Conservation (phyloP, 2,329 filamentous ascomycete species). For the Pseudocercospora crystallina region DNA sequence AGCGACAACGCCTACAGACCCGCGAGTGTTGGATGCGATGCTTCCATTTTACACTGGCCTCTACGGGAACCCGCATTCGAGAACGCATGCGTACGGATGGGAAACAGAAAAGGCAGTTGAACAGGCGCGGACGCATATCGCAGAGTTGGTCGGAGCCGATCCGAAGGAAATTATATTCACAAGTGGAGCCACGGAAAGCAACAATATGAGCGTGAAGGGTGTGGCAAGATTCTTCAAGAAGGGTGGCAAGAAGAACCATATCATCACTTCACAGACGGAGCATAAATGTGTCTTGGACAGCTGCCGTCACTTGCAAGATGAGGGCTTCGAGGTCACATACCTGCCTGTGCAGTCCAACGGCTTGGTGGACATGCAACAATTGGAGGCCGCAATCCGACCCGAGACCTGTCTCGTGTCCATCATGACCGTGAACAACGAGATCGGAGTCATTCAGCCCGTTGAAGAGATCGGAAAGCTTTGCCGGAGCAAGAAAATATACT, state of each 20-base stretch:
- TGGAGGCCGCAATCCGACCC: slow-evolving; percentile 84
- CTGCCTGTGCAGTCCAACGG: slow-evolving; percentile 85
- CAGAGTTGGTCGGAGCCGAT: slow-evolving; percentile 85
- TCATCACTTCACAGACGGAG: slow-evolving; percentile 95
- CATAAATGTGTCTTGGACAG: slow-evolving; percentile 99
- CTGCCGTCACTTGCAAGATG: slow-evolving; percentile 93
- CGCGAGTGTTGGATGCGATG: slow-evolving; percentile 94
- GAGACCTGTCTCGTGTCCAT: slow-evolving; percentile 92
- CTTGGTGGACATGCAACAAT: slow-evolving; percentile 77
- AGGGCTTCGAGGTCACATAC: slow-evolving; percentile 96
- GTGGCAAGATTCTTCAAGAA: slow-evolving; percentile 93
- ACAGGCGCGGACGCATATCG: slow-evolving; percentile 78
- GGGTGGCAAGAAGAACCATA: slow-evolving; percentile 94
- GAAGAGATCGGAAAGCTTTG: slow-evolving; percentile 92
- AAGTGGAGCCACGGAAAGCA: slow-evolving; percentile 95
- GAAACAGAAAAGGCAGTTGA: slow-evolving; percentile 95
- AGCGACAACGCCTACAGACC: slow-evolving; percentile 92
- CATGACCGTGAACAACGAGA: slow-evolving; percentile 99
- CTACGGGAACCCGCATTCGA: slow-evolving; percentile 95
- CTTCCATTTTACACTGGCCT: slow-evolving; percentile 89
- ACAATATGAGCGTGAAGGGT: slow-evolving; percentile 99
- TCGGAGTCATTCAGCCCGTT: slow-evolving; percentile 96
- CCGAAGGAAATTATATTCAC: slow-evolving; percentile 99
- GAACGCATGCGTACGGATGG: slow-evolving; percentile 98
- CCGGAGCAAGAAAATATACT: slow-evolving; percentile 89